phyloP scores from a whole-genome alignment of 495 filamentous ascomycete species.

The Staphylotrichum tortipilum region DNA sequence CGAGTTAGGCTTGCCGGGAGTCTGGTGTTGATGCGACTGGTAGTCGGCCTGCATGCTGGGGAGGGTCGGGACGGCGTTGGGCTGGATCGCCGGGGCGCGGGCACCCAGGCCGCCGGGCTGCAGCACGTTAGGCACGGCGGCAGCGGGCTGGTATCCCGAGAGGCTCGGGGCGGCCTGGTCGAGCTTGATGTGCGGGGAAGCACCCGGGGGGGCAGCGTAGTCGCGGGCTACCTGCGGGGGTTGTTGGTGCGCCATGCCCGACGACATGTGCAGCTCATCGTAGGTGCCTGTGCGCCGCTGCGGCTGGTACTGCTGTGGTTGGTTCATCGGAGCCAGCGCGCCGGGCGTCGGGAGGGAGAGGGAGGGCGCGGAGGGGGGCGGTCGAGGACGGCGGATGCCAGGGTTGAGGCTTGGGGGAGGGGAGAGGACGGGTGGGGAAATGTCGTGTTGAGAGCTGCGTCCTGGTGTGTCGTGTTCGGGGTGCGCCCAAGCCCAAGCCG shows the following conservation, averaged over 20 bases:
- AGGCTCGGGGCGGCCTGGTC: conserved; percentile 26
- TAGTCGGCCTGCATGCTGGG: conserved; percentile 65
- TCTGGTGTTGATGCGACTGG: conserved; percentile 25
- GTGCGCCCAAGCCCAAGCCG: not conserved
- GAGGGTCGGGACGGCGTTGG: conserved; percentile 62
- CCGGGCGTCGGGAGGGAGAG: not conserved
- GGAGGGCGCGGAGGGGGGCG: not conserved
- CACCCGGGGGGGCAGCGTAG: conserved; percentile 31
- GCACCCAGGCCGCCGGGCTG: conserved; percentile 49
- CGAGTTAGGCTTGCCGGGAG: conserved; percentile 57
- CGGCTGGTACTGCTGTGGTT: conserved; percentile 36
- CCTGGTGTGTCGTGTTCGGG: too few species aligned
- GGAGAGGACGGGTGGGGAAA: too few species aligned
- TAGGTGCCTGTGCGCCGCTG: conserved; percentile 35
- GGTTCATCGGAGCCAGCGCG: conserved; percentile 33
- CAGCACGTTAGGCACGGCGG: conserved; percentile 58
- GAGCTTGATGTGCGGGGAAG: conserved; percentile 42
- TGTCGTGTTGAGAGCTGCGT: too few species aligned
- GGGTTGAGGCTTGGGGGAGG: too few species aligned
- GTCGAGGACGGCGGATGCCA: not conserved
- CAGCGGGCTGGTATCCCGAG: conserved; percentile 44
- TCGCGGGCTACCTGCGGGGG: conserved; percentile 47
- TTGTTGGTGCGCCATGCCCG: conserved; percentile 41
- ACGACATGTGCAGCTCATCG: conserved; percentile 74
- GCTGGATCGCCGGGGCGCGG: conserved; percentile 56